These are phyloP conservation scores for Alloteropsis semialata DNA, from an alignment of 176 grass and related monocot species.

Conservation along the genomic window DNA sequence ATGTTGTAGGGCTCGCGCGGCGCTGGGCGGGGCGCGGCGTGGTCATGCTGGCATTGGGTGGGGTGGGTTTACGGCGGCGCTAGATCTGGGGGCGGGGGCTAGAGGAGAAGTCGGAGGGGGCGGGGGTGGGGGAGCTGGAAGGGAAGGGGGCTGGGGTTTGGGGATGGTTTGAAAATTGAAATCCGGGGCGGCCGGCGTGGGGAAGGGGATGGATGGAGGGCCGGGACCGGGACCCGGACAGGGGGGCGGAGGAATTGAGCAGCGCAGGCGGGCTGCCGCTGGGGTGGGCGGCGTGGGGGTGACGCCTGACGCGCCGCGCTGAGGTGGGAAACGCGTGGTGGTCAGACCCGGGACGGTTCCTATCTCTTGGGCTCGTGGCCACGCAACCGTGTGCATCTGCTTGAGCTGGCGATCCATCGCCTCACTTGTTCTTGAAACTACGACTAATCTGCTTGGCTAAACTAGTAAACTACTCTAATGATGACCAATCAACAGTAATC, in stretches of 20 bases:
- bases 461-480: no score
- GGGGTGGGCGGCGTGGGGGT: not conserved
- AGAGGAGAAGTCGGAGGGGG: not conserved
- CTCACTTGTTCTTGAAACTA: no score
- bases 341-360: not conserved
- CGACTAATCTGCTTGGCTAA: no score
- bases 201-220: no score
- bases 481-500: not conserved
- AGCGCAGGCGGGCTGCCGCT: not conserved
- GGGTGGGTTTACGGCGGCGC: slow-evolving; percentile 13
- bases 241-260: slow-evolving; percentile 6
- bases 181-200: slow-evolving; percentile 15
- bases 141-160: slow-evolving; percentile 21
- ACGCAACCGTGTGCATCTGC: slow-evolving; percentile 17
- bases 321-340: slow-evolving; percentile 7
- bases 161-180: slow-evolving; percentile 48
- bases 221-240: not conserved
- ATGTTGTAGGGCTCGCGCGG: slow-evolving; percentile 69
- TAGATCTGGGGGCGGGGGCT: no score
- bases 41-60: slow-evolving; percentile 55
- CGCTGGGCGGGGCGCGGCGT: slow-evolving; percentile 36
- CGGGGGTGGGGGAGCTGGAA: not conserved
- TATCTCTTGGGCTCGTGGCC: not conserved
- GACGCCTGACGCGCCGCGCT: not conserved
- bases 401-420: no score